phyloP scores from a whole-genome alignment of 2,329 filamentous ascomycete species.

The Blastomyces parvus region DNA sequence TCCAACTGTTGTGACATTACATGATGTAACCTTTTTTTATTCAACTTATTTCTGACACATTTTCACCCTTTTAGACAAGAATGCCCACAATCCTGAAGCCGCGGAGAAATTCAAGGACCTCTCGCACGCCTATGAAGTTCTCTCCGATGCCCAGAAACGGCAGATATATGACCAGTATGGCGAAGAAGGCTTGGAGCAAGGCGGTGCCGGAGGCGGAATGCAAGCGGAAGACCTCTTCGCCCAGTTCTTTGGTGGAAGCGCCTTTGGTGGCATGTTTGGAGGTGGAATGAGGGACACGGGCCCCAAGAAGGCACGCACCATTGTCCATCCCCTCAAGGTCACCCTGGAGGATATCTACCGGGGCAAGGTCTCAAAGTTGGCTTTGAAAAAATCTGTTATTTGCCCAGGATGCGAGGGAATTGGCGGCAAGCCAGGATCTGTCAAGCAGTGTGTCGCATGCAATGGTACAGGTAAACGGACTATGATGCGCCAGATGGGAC shows the following conservation, averaged over 20 bases:
- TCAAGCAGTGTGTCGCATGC: conserved; percentile 83
- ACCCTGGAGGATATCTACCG: conserved; percentile 96
- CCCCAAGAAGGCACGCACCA: conserved; percentile 85
- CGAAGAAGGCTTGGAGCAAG: conserved; percentile 83
- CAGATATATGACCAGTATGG: conserved; percentile 93
- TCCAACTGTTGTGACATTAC: background rate
- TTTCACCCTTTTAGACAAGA: conserved; percentile 62
- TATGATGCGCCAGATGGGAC: conserved; percentile 99
- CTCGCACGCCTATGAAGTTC: conserved; percentile 88
- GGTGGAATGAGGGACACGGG: conserved; percentile 70
- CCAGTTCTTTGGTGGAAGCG: conserved; percentile 79
- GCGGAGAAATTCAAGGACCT: conserved; percentile 98
- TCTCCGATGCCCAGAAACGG: conserved; percentile 88
- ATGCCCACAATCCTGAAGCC: conserved; percentile 81
- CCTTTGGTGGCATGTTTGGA: conserved; percentile 68
- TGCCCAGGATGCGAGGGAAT: conserved; percentile 89
- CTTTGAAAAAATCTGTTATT: conserved; percentile 93
- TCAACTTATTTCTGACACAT: background rate
- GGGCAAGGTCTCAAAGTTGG: conserved; percentile 94
- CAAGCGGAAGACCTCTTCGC: conserved; percentile 92
- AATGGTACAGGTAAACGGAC: conserved; percentile 91
- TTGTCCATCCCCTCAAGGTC: conserved; percentile 97
- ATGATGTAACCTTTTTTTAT: background rate
- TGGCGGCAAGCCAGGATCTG: conserved; percentile 95
- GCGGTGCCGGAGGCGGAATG: conserved; percentile 77